Evolutionary conservation across 441 rosid genomes (phyloP), one percentile per base, ranked within the genome.

Genomic region (Adansonia madagascariensis): DNA sequence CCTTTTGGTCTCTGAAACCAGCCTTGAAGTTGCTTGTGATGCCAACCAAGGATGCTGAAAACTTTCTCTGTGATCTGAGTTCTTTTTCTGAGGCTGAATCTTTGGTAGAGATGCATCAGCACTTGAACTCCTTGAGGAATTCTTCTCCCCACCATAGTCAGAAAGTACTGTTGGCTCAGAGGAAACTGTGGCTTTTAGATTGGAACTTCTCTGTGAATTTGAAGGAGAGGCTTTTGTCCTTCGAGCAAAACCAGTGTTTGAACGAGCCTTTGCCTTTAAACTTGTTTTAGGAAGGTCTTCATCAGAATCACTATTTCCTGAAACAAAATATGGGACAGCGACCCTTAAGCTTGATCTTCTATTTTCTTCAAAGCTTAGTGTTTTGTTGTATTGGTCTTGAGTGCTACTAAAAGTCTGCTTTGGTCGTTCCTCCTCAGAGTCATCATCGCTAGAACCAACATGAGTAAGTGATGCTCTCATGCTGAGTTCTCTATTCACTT

Each of bases 151-250:
- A 52, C 5, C 62, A 66, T 31, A 35, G 66, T 63, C 79, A 8
- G 46, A 47, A 49, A 62, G 41, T 24, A 7, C 65, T 9, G 80
- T 67, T 39, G 80, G 59, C 74, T 73, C 76, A 10, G 80, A 44
- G 4, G 57, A 61, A 61, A 50, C 70, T 60, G 81, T 10, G 12
- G 84, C 10, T 66, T 79, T 80, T 15, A 46, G 43, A 52, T 52
- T 64, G 35, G 85, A 74, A 60, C 76, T 80, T 77, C 68, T 75
- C 15, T n/a, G 17, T 71, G 83, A 66, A 70, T 72, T 77, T 49
- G 78, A 46, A 67, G 81, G 69, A 67, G 80, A 57, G 4, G 80
- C 82, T 66, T 84, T 95, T 15, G 96, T 91, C 80, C 95, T 88
- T 68, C 80, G 86, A 79, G 99, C 90, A 79, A 84, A 67, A 66